Evolutionary conservation across 2,329 filamentous ascomycete genomes (phyloP).

Genomic region (Botryosphaeria dothidea): DNA sequence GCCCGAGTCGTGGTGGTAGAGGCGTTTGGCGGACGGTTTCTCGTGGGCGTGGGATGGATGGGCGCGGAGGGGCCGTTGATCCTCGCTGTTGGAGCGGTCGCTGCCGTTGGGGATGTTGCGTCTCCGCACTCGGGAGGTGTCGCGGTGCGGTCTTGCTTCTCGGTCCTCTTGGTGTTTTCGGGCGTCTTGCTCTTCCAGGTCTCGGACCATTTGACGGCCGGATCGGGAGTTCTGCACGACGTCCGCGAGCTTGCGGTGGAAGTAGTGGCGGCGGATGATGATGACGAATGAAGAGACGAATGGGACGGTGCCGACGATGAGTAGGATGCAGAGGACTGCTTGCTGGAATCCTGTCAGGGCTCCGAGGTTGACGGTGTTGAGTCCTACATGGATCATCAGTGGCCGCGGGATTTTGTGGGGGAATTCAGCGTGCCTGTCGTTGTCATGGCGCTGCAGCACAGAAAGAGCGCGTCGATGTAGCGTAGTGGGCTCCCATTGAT

Average conservation of each 20-base stretch:
- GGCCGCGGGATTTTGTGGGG: neutral
- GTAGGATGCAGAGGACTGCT: conserved; percentile 29
- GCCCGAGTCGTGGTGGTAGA: conserved; percentile 30
- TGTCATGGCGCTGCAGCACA: conserved; percentile 34
- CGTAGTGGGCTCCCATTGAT: conserved; percentile 23
- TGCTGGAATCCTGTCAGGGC: conserved; percentile 31
- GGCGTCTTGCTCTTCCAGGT: conserved; percentile 26
- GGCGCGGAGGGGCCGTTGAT: neutral
- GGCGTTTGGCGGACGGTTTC: conserved; percentile 23
- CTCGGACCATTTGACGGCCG: conserved; percentile 27
- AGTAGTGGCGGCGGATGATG: conserved; percentile 28
- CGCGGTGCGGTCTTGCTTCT: neutral
- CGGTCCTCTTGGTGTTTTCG: neutral
- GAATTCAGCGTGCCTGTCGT: conserved; percentile 26
- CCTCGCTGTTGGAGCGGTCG: neutral
- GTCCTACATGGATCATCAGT: conserved; percentile 22
- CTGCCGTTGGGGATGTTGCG: neutral
- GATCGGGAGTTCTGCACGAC: conserved; percentile 30
- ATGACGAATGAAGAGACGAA: conserved; percentile 33
- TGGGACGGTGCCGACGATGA: conserved; percentile 33
- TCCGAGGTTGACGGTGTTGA: conserved; percentile 30
- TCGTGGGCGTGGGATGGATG: neutral
- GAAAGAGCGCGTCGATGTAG: conserved; percentile 32
- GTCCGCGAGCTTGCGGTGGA: conserved; percentile 31
- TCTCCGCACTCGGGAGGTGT: neutral